phyloP scores from a whole-genome alignment of 31 red algal species.

The Porphyra umbilicalis region DNA sequence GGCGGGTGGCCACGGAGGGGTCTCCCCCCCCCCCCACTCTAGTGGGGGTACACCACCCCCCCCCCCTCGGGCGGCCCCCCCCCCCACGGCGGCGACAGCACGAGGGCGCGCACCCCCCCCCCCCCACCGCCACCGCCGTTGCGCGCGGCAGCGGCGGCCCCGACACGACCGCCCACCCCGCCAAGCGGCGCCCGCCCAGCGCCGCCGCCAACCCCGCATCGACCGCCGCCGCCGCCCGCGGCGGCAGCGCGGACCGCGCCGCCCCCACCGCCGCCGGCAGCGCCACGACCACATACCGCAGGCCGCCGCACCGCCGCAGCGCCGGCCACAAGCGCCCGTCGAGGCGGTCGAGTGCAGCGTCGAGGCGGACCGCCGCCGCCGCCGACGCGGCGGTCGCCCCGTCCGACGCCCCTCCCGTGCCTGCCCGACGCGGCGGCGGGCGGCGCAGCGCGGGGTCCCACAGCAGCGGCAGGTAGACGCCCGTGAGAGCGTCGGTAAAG shows the following conservation, averaged over 20 bases:
- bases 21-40: too few species aligned
- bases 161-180: neutral
- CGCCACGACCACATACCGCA: neutral
- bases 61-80: neutral
- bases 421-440: neutral
- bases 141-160: neutral
- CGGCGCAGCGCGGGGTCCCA: neutral
- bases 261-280: neutral
- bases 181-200: neutral
- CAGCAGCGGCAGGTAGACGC: neutral
- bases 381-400: neutral
- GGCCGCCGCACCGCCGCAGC: neutral
- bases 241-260: neutral
- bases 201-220: neutral
- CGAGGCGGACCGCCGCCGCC: neutral
- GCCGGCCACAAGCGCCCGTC: neutral
- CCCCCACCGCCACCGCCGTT: neutral
- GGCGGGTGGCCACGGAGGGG: neutral
- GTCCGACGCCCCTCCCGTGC: too few species aligned
- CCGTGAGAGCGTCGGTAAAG: neutral
- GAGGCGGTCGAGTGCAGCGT: neutral
- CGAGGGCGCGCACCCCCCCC: neutral
- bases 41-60: neutral
- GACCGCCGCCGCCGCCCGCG: neutral
- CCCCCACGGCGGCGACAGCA: neutral